Base-by-base conservation (phyloP, 352 stramenopile species). In the Pythium sp. region DNA sequence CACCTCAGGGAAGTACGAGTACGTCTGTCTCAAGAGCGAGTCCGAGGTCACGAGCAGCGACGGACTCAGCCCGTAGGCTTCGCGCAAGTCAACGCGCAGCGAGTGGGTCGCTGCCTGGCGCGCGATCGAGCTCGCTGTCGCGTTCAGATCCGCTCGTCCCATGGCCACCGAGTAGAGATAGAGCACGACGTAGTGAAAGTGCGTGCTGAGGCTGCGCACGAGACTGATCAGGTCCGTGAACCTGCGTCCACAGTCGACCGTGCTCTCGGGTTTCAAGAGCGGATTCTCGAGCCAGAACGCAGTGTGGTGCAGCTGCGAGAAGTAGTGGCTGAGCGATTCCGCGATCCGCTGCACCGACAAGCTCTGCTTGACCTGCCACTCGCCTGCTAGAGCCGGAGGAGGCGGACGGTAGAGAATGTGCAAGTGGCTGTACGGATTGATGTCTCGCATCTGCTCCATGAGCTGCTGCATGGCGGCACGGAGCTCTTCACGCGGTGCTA, bases 1-100 rank as follows among this genome's bases (percentile, higher is more conserved):
- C 28, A 91, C 67, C 38, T 92, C 84, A 0, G 84, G 84, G 41
- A 89, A 90, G 30, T 90, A 90, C 34, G 88, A 78, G 41, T 87
- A 86, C 12, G 84, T 88, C 49, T 92, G 79, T 18, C 75, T 69
- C 34, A 88, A 28, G 7, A 92, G 70, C 22, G n/a, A 46, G 18
- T 64, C 53, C 2, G 34, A 24, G 4, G 47, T 46, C n/a, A 22
- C 8, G 22, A 59, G n/a, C 24, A 58, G 14, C 24, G 32, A 60
- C 6, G 55, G 55, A 28, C 36, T 56, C 22, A 71, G n/a, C 2
- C 36, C 41, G 55, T 67, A 67, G 51, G 43, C 53, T n/a, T 59
- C 34, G 22, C 58, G 65, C 20, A 62, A 11, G 14, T 71, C 58
- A 12, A 41, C 11, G 14, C 30, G 12, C 32, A 22, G n/a, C n/a